Percentiles rank a stretch among this genome's conserved stretches.
These are phyloP conservation scores for Diaporthe ampelina DNA, from an alignment of 2,329 filamentous ascomycete genomes.

Conservation along the genomic window DNA sequence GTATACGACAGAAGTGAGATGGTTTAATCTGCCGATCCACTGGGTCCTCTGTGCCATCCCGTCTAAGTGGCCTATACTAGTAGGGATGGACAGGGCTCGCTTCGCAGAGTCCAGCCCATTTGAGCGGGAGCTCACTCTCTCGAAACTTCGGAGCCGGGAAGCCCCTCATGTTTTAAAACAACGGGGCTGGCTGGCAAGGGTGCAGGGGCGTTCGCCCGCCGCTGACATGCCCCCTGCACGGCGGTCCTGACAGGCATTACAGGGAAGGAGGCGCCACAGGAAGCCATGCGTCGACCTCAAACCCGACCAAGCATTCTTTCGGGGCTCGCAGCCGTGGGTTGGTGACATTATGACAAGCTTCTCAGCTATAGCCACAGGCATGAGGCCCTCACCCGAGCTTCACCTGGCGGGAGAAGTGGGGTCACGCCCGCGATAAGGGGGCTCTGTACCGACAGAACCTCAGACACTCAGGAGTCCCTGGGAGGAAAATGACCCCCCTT, in stretches of 20 bases:
- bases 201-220: background rate
- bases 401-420: slow-evolving; percentile 20
- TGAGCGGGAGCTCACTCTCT: background rate
- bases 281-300: slow-evolving; percentile 31
- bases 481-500: slow-evolving; percentile 1
- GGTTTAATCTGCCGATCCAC: slow-evolving; percentile 23
- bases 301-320: slow-evolving; percentile 33
- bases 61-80: slow-evolving; percentile 22
- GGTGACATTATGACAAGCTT: slow-evolving; percentile 16
- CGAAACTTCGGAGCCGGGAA: slow-evolving; percentile 38
- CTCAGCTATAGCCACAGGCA: slow-evolving; percentile 5
- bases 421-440: slow-evolving; percentile 21
- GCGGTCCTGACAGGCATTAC: background rate
- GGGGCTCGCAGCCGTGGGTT: slow-evolving; percentile 3
- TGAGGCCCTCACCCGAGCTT: slow-evolving; percentile 19
- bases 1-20: background rate
- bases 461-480: slow-evolving; percentile 31
- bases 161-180: slow-evolving; percentile 36
- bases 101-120: slow-evolving; percentile 20
- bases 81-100: slow-evolving; percentile 9
- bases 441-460: slow-evolving; percentile 33
- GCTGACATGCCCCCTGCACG: background rate
- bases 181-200: slow-evolving; percentile 27
- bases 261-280: slow-evolving; percentile 17
- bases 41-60: slow-evolving; percentile 18